Evolutionary conservation across 2,329 filamentous ascomycete species (phyloP), one percentile per base, ranked within the genome.

Genomic region (Leptosphaerulina australis): DNA sequence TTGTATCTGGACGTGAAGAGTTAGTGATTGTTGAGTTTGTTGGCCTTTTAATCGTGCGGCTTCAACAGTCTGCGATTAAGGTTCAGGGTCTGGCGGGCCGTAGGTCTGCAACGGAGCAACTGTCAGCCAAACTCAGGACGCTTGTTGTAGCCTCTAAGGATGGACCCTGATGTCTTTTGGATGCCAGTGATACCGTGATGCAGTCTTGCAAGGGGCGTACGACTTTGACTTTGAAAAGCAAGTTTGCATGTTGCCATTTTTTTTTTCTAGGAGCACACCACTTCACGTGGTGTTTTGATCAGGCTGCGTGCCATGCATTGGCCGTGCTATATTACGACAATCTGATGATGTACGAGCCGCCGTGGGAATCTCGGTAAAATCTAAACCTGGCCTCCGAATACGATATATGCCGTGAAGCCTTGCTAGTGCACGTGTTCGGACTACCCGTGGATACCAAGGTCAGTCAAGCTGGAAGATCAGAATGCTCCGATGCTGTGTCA

Each of bases 281-380:
- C 40, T 47, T 53, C 48, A 50, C 50, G 50, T 53, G 50, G 44
- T 44, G 49, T 44, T 33, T 22, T 50, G 48, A 36, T 47, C 37
- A 39, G 38, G 44, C 25, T 36, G 53, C 36, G 44, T 31, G 25
- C 47, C 43, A 45, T 43, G 33, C 39, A 21, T 30, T 31, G 33
- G 47, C 31, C 47, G 41, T 35, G 33, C 41, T 37, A 51, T 20
- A 51, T 50, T 45, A 55, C 56, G 43, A 34, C 47, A 36, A 46
- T 46, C 41, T 50, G 45, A 43, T 41, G 30, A 43, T 41, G 30
- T 50, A 36, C 25, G 30, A 40, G 47, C 31, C 35, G 41, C 30
- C 35, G 41, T 25, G 15, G 22, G 36, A 37, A 24, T 18, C 15
- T 45, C 48, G 48, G 48, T 43, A 15, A n/a, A 46, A 51, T 46